A percentile compares a stretch with the other conserved stretches of the same genome.
Evolutionary conservation across 176 grass and related monocot genomes (phyloP).

Genomic region (Oryza meyeriana): DNA sequence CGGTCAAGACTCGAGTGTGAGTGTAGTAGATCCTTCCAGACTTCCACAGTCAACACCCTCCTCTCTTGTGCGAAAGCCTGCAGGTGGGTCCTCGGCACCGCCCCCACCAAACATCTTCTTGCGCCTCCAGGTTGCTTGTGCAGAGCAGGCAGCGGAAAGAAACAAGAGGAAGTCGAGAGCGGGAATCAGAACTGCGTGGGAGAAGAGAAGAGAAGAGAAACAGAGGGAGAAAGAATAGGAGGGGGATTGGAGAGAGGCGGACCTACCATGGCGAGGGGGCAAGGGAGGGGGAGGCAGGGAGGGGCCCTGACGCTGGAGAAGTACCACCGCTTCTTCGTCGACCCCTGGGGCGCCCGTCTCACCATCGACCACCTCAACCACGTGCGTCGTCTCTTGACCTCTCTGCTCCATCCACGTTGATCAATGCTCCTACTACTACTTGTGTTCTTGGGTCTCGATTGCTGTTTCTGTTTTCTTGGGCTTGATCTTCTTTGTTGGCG

Average conservation of each 20-base stretch:
- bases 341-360: constrained; percentile 23
- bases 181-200: neutral
- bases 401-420: neutral
- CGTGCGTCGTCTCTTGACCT: constrained; percentile 14
- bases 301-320: constrained; percentile 39
- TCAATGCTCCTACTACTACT: neutral
- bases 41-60: no score
- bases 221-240: neutral
- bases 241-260: neutral
- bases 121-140: neutral
- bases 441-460: neutral
- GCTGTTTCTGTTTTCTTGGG: neutral
- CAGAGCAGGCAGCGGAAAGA: neutral
- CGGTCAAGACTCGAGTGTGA: no score
- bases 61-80: neutral
- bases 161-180: neutral
- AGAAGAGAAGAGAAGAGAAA: neutral
- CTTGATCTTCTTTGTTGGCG: neutral
- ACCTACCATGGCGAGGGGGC: neutral
- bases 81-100: neutral
- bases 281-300: constrained; percentile 4
- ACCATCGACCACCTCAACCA: constrained; percentile 45
- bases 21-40: no score
- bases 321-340: constrained; percentile 52
- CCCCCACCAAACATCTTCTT: neutral